Base-by-base conservation (phyloP, 129 eudicot genomes). In the Artemisia tridentata region DNA sequence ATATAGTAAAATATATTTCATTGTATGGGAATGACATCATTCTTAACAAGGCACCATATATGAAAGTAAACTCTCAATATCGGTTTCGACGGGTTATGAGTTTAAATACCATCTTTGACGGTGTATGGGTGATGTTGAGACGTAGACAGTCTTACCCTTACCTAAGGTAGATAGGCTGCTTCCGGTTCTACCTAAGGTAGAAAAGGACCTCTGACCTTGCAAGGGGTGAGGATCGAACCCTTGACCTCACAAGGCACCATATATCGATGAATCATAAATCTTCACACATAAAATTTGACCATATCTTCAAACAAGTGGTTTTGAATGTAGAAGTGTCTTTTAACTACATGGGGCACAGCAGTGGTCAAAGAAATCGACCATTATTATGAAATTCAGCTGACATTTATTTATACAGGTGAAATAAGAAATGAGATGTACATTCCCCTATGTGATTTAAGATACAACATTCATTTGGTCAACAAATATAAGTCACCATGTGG, bases 21-120 rank as follows among this genome's bases (percentile, higher is more conserved):
- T 78, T 25, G 53, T 71, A 60, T 63, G 81, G 56, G 63, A 52
- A 67, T 71, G 81, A 70, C 81, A 63, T 71, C 77, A 71, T 71
- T 61, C 67, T 63, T 43, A 16, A 73, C 71, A 51, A 74, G 64
- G 72, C 75, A 68, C 41, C 46, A 51, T 50, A 73, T 62, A 29
- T 50, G n/a, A n/a, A n/a, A n/a, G n/a, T n/a, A n/a, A n/a, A n/a
- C n/a, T n/a, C n/a, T n/a, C n/a, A n/a, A n/a, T n/a, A n/a, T n/a
- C n/a, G n/a, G n/a, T n/a, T n/a, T n/a, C n/a, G n/a, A n/a, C n/a
- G n/a, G n/a, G n/a, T n/a, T n/a, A n/a, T n/a, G n/a, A n/a, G n/a
- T n/a, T n/a, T n/a, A n/a, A n/a, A n/a, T n/a, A n/a, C n/a, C n/a
- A n/a, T n/a, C n/a, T n/a, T n/a, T n/a, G n/a, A n/a, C n/a, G n/a